These are phyloP conservation scores for Craspedostauros australis DNA, from an alignment of 108 stramenopile species.

Conservation along the genomic window DNA sequence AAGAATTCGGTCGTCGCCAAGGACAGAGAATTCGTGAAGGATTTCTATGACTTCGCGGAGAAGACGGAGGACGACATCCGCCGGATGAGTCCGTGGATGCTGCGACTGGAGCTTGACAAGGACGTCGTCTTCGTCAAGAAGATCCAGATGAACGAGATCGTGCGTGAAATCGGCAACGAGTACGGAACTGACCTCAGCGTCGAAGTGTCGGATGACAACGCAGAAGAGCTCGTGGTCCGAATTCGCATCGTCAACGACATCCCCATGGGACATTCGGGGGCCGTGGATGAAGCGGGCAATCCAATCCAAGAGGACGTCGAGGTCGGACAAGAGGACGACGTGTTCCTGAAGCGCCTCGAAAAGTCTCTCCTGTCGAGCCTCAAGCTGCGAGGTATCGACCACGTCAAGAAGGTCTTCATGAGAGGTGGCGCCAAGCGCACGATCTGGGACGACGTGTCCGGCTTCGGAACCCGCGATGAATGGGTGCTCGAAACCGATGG, in stretches of 20 bases:
- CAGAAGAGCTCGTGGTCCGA: constrained; percentile 79
- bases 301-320: constrained; percentile 67
- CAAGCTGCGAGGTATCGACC: constrained; percentile 87
- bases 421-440: constrained; percentile 79
- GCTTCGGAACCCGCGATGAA: constrained; percentile 79
- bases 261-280: constrained; percentile 21
- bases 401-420: constrained; percentile 96
- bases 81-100: constrained; percentile 91
- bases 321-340: constrained; percentile 87
- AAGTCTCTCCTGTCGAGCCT: constrained; percentile 83
- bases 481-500: constrained; percentile 98
- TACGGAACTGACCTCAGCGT: constrained; percentile 86
- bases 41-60: constrained; percentile 85
- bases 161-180: constrained; percentile 70
- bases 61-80: constrained; percentile 81
- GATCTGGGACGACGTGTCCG: constrained; percentile 81
- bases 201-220: constrained; percentile 90
- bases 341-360: constrained; percentile 91
- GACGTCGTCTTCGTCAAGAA: constrained; percentile 84
- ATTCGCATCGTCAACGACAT: constrained; percentile 89
- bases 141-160: constrained; percentile 86
- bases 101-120: constrained; percentile 93
- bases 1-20: constrained; percentile 80
- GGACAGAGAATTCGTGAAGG: constrained; percentile 90
- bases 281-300: constrained; percentile 67